phyloP scores from a whole-genome alignment of 2,329 filamentous ascomycete genomes.

The Curvularia sp. region DNA sequence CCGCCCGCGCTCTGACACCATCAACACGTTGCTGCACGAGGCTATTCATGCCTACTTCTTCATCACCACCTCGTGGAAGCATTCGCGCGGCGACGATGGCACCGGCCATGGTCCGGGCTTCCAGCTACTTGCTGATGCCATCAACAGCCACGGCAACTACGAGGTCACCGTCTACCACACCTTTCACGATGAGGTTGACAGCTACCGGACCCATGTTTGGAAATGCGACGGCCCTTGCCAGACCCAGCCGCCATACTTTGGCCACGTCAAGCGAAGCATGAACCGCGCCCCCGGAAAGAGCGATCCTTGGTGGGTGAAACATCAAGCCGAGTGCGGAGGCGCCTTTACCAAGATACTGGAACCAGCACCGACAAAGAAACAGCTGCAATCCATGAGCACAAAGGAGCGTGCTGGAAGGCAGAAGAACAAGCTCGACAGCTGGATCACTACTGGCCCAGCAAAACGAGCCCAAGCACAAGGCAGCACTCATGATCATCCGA shows the following conservation, averaged over 20 bases:
- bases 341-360: conserved; percentile 53
- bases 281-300: conserved; percentile 53
- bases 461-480: conserved; percentile 18
- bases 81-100: conserved; percentile 53
- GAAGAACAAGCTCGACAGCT: conserved; percentile 55
- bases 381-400: conserved; percentile 49
- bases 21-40: conserved; percentile 56
- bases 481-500: conserved; percentile 18
- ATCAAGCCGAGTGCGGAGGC: conserved; percentile 53
- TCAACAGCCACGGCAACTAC: conserved; percentile 55
- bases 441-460: conserved; percentile 42
- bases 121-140: conserved; percentile 54
- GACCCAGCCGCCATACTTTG: conserved; percentile 52
- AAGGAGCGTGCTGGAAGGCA: conserved; percentile 54
- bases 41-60: conserved; percentile 58
- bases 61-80: conserved; percentile 54
- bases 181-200: conserved; percentile 57
- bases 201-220: conserved; percentile 56
- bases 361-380: conserved; percentile 53
- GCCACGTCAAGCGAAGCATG: conserved; percentile 57
- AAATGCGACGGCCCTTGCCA: conserved; percentile 54
- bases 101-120: conserved; percentile 56
- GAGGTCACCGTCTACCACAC: conserved; percentile 54
- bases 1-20: conserved; percentile 52
- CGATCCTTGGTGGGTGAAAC: conserved; percentile 54